These are phyloP conservation scores for Candida mesenterica DNA, from an alignment of 1,139 yeast species.

Conservation along the genomic window DNA sequence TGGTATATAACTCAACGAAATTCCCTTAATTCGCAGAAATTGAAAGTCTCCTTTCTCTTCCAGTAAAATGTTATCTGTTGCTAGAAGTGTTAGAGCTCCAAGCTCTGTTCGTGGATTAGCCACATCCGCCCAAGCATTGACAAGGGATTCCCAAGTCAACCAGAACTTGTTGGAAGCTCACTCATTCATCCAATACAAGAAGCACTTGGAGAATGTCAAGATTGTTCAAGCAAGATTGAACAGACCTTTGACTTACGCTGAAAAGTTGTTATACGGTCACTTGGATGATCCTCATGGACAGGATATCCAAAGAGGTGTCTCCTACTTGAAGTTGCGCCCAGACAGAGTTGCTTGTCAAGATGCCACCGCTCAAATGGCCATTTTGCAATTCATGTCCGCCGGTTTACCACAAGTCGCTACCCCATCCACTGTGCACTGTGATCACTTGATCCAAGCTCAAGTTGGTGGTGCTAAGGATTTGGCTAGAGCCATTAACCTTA, in stretches of 20 bases:
- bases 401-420: conserved; percentile 93
- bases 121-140: conserved; percentile 54
- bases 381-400: conserved; percentile 96
- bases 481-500: conserved; percentile 86
- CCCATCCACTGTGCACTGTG: conserved; percentile 98
- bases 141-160: conserved; percentile 89
- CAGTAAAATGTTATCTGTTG: conserved; percentile 38
- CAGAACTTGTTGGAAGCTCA: conserved; percentile 88
- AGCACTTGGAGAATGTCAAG: conserved; percentile 77
- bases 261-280: conserved; percentile 94
- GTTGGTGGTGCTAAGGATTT: conserved; percentile 91
- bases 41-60: conserved; percentile 7
- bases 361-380: conserved; percentile 99
- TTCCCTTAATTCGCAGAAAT: too few relatives aligned
- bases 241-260: conserved; percentile 97
- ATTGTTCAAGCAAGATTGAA: conserved; percentile 83
- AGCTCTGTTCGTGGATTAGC: conserved; percentile 68
- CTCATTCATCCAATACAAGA: conserved; percentile 77
- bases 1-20: not conserved
- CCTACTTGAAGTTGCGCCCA: conserved; percentile 95
- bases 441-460: conserved; percentile 98
- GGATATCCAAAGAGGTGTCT: conserved; percentile 93
- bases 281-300: conserved; percentile 94
- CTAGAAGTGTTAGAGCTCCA: conserved; percentile 35
- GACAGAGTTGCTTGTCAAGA: conserved; percentile 99